A percentile compares a stretch with the other conserved stretches of the same genome.
Conservation (phyloP, 306 rosid species). For the Rubus parviflorus region DNA sequence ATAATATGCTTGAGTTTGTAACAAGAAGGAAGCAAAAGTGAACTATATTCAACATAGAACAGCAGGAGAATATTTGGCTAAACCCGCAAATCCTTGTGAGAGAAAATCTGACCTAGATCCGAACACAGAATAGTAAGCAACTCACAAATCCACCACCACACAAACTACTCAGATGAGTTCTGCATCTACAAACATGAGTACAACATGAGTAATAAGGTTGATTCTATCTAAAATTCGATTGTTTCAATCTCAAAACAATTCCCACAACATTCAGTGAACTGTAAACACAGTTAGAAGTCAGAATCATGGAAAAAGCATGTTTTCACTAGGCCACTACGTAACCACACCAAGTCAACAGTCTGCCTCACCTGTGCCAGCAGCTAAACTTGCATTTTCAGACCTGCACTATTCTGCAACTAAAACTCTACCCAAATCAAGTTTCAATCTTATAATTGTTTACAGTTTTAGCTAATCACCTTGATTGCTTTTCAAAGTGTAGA, state of each 20-base stretch:
- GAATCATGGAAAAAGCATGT: not conserved
- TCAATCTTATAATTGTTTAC: not conserved
- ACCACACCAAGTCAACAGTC: too few species aligned
- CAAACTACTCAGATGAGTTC: not conserved
- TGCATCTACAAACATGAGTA: not conserved
- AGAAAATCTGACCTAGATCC: not conserved
- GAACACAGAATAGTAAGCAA: not conserved
- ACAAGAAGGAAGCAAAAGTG: not conserved
- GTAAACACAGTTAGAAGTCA: not conserved
- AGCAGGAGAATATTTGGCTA: not conserved
- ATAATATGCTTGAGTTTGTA: not conserved
- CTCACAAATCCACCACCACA: too few species aligned
- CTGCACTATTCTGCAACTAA: not conserved
- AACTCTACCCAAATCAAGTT: not conserved
- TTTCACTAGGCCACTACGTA: not conserved
- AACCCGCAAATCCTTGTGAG: not conserved
- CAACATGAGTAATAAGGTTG: not conserved
- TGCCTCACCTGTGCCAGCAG: not conserved
- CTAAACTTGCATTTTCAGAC: not conserved
- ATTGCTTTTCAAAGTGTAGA: not conserved
- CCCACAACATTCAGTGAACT: not conserved
- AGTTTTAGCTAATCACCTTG: not conserved
- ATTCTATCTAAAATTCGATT: not conserved
- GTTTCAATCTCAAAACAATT: not conserved
- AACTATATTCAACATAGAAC: not conserved